Conservation (phyloP, 179 eudicot genomes). For the Spergularia azorica region DNA sequence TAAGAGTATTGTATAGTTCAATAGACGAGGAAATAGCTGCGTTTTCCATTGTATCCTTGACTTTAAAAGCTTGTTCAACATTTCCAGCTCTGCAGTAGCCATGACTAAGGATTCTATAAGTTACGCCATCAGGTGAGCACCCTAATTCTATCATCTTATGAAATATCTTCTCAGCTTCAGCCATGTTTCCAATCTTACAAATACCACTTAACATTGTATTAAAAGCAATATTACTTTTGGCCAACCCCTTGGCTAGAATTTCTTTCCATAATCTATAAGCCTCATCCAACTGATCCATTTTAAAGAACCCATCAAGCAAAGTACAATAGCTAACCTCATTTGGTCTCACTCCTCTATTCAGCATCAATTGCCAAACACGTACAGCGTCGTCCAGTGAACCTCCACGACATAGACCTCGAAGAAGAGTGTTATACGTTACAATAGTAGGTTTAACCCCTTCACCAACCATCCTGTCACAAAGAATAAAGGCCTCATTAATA, state of each 20-base stretch:
- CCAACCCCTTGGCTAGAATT: constrained; percentile 49
- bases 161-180: constrained; percentile 61
- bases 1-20: constrained; percentile 63
- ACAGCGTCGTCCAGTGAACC: constrained; percentile 63
- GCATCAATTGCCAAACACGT: constrained; percentile 65
- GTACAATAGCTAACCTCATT: constrained; percentile 71
- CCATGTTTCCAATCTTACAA: constrained; percentile 67
- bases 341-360: constrained; percentile 59
- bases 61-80: constrained; percentile 44
- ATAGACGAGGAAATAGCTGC: constrained; percentile 46
- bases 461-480: constrained; percentile 62
- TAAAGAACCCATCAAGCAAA: constrained; percentile 64
- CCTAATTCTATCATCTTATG: constrained; percentile 64
- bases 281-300: constrained; percentile 44
- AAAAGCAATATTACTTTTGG: constrained; percentile 43
- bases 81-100: constrained; percentile 63
- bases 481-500: constrained; percentile 51
- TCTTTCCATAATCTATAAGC: constrained; percentile 72
- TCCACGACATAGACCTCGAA: constrained; percentile 60
- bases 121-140: constrained; percentile 58
- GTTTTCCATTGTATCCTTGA: constrained; percentile 53
- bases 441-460: constrained; percentile 47
- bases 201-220: constrained; percentile 77
- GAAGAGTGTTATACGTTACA: constrained; percentile 73
- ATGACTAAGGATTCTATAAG: constrained; percentile 54